phyloP scores from a whole-genome alignment of 441 rosid genomes.

The Erodium trifolium region DNA sequence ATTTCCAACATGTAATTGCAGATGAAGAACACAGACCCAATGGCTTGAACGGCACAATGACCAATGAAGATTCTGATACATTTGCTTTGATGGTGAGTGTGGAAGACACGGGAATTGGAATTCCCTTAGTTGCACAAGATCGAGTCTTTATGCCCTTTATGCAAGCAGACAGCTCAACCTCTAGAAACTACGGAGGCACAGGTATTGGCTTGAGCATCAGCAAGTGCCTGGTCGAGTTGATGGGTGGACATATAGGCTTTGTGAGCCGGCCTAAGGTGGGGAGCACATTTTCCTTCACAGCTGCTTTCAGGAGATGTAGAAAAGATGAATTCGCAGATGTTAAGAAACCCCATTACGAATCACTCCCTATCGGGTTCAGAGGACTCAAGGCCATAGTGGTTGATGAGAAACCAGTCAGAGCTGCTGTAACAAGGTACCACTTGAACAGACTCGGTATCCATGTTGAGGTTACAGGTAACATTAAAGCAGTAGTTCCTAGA shows the following conservation, averaged over 20 bases:
- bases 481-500: no score
- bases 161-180: slow-evolving; percentile 97
- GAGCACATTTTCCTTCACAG: slow-evolving; percentile 80
- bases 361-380: slow-evolving; percentile 56
- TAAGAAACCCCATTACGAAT: slow-evolving; percentile 52
- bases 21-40: slow-evolving; percentile 27
- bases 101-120: slow-evolving; percentile 94
- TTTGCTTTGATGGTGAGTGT: slow-evolving; percentile 64
- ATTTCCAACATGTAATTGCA: slow-evolving; percentile 50
- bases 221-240: slow-evolving; percentile 81
- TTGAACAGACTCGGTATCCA: slow-evolving; percentile 79
- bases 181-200: slow-evolving; percentile 81
- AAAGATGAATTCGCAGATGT: slow-evolving; percentile 14
- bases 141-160: slow-evolving; percentile 87
- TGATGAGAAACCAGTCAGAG: slow-evolving; percentile 84
- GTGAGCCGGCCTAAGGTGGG: slow-evolving; percentile 45
- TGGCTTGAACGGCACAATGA: slow-evolving; percentile 24
- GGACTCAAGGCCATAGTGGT: slow-evolving; percentile 75
- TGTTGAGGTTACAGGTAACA: slow-evolving; percentile 38
- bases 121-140: slow-evolving; percentile 71
- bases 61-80: slow-evolving; percentile 32
- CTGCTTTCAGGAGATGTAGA: slow-evolving; percentile 49
- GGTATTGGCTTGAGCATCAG: slow-evolving; percentile 97
- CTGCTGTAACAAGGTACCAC: slow-evolving; percentile 80
- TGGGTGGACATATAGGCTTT: slow-evolving; percentile 28